These are phyloP conservation scores for Ophiostoma montium DNA, from an alignment of 2,329 filamentous ascomycete genomes.

Conservation along the genomic window DNA sequence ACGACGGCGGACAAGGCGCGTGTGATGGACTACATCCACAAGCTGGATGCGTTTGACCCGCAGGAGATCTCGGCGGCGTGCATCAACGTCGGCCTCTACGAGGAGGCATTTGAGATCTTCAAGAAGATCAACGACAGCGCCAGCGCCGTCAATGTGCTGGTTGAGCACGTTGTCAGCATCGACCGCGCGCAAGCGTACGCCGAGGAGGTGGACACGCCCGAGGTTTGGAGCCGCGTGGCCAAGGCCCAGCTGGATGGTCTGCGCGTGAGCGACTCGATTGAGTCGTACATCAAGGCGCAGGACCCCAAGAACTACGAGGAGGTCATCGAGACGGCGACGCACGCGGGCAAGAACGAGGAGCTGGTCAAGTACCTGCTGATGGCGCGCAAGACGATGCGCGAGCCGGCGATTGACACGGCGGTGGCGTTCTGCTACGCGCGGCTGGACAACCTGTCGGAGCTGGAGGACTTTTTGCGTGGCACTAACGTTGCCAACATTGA, in stretches of 20 bases:
- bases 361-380: conserved; percentile 93
- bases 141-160: conserved; percentile 77
- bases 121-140: conserved; percentile 91
- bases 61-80: conserved; percentile 88
- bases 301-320: conserved; percentile 89
- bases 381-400: conserved; percentile 91
- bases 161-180: conserved; percentile 95
- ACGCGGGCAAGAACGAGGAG: conserved; percentile 94
- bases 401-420: conserved; percentile 84
- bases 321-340: conserved; percentile 89
- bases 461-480: conserved; percentile 88
- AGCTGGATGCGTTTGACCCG: conserved; percentile 75
- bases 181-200: conserved; percentile 93
- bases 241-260: conserved; percentile 96
- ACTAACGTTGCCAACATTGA: conserved; percentile 95
- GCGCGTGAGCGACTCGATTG: conserved; percentile 80
- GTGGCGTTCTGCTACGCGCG: conserved; percentile 89
- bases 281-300: conserved; percentile 90
- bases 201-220: conserved; percentile 81
- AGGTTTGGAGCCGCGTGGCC: conserved; percentile 96
- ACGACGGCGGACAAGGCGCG: conserved; percentile 92
- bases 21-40: conserved; percentile 92
- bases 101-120: conserved; percentile 96
- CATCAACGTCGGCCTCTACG: conserved; percentile 85
- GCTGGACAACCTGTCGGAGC: conserved; percentile 77